Evolutionary conservation across 1,284 basidiomycete species (phyloP), one percentile per base, ranked within the genome.

Genomic region (Lentinula novae-zelandiae): DNA sequence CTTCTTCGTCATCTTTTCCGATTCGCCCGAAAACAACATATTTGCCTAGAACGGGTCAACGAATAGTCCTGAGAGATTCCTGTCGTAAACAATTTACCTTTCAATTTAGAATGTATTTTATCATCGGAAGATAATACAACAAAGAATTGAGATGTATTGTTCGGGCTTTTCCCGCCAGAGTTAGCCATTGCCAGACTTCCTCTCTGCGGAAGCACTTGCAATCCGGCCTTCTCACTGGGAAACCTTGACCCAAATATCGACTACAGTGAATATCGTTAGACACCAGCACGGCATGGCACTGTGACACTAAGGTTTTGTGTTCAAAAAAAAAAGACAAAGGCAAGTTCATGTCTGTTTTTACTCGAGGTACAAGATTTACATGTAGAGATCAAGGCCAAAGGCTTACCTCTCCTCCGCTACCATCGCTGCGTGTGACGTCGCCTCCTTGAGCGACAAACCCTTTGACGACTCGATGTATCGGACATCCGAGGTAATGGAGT

Each of bases 131-230:
- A 74, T 34, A 82, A 73, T 27, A 79, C 75, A 55, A 82, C 64
- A 59, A 82, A 83, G 69, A 81, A 83, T 66, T 82, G 79, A 9
- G 80, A 81, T 44, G 78, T 73, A 63, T 81, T 81, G 63, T 63
- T 63, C 15, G 58, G 58, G 44, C 66, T 77, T 67, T 73, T 73
- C 73, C 80, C 60, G 69, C 79, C 62, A 67, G 76, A 73, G 66
- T 81, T 81, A 3, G 78, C 80, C 79, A 82, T 82, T 1, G 76
- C 78, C 31, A 83, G 69, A 4, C 78, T 78, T 2, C 80, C 80
- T 46, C 70, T 71, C 34, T 68, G 67, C 46, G 76, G 71, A 53
- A 72, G 71, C 42, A 67, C 70, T 65, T 77, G 78, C 38, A 82
- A 9, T 62, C 80, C 76, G 58, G 75, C 73, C 67, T 80, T 79